Evolutionary conservation across 129 eudicot genomes (phyloP), one percentile per base, ranked within the genome.

Genomic region (Tagetes erecta): DNA sequence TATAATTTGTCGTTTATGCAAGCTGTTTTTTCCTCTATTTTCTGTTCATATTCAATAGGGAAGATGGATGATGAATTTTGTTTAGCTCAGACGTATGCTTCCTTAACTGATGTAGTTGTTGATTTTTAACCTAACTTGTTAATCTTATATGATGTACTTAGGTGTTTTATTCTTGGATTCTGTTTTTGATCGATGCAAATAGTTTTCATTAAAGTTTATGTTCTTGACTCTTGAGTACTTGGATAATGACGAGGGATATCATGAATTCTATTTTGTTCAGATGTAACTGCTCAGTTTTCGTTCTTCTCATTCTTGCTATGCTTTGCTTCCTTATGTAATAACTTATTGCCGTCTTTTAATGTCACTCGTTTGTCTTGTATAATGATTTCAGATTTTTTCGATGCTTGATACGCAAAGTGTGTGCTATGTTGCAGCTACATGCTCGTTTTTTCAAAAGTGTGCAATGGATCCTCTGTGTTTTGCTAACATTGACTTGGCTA

Each of bases 351-450:
- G 37, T 35, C 6, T 47, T 58, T 53, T 13, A 13, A 10, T 39
- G 13, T 51, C 64, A 35, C 35, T 50, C 30, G 20, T 34, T 70
- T 70, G 36, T 36, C 46, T 70, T 50, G 35, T 70, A 39, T 80
- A 70, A 35, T 49, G 76, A 64, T 73, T 30, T 77, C 75, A 88
- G 97, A 87, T 92, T 20, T 88, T 92, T 53, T 83, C 97, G 1
- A 68, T 85, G 87, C 91, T 88, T 63, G 96, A 92, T 79, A 88
- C 92, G 0, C 92, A 88, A 79, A 88, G 91, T 9, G 83, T 92
- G 40, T 88, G 89, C 66, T 71, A 86, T 77, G 92, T 87, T 47
- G 91, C 91, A 8, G 92, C 97, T 37, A 64, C 97, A 0, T 88
- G 97, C 72, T 82, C 86, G 30, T 88, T 92, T 58, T 92, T 92